Evolutionary conservation across 768 basidiomycete genomes (phyloP).

Genomic region (Leccinellum luteum): DNA sequence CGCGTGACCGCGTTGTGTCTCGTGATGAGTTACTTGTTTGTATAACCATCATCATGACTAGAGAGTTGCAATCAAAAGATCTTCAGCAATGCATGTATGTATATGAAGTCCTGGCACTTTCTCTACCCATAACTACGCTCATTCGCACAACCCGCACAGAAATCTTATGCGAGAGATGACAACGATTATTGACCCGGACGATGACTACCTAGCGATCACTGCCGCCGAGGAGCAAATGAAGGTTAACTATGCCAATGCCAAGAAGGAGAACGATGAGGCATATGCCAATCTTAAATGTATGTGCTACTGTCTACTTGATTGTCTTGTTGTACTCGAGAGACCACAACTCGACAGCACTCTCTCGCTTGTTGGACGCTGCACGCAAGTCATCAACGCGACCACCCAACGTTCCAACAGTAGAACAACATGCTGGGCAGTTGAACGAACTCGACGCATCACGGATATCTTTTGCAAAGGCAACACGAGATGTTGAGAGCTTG

Average conservation of each 20-base stretch:
- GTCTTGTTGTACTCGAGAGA: background rate
- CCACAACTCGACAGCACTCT: slow-evolving; percentile 46
- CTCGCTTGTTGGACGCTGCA: slow-evolving; percentile 64
- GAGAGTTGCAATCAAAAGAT: slow-evolving; percentile 32
- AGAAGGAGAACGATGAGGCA: slow-evolving; percentile 67
- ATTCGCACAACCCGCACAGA: slow-evolving; percentile 34
- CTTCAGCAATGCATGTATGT: slow-evolving; percentile 37
- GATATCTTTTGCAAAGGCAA: slow-evolving; percentile 67
- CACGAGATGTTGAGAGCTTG: slow-evolving; percentile 67
- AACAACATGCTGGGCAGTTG: slow-evolving; percentile 55
- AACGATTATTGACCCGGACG: slow-evolving; percentile 72
- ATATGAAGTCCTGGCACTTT: slow-evolving; percentile 11
- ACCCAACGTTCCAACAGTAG: slow-evolving; percentile 61
- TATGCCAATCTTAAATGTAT: slow-evolving; percentile 64
- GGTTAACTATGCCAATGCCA: slow-evolving; percentile 51
- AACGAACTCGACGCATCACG: slow-evolving; percentile 65
- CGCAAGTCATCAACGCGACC: slow-evolving; percentile 70
- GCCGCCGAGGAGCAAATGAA: slow-evolving; percentile 71
- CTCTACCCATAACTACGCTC: background rate
- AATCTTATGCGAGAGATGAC: slow-evolving; percentile 69
- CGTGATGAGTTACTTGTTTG: background rate
- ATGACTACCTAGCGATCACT: slow-evolving; percentile 74
- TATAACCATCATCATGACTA: slow-evolving; percentile 18
- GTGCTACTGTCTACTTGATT: slow-evolving; percentile 1
- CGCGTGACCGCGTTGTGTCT: slow-evolving; percentile 4